Percentiles rank a stretch among this genome's conserved stretches.
These are phyloP conservation scores for Drechmeria coniospora DNA, from an alignment of 2,329 filamentous ascomycete genomes.

Conservation along the genomic window DNA sequence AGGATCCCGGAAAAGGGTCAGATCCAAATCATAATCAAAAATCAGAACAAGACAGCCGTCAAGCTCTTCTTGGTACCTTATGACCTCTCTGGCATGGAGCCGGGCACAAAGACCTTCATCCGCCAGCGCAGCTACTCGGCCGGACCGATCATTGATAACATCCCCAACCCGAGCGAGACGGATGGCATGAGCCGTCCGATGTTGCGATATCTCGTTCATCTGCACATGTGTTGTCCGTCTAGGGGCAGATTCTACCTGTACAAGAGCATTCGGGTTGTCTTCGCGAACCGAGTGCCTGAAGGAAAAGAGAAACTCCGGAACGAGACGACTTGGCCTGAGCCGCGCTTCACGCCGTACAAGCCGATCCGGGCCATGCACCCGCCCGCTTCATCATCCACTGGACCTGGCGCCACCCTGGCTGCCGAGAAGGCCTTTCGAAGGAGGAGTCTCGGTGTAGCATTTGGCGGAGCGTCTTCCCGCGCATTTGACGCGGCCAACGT, in stretches of 20 bases:
- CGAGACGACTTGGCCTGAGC: conserved; percentile 79
- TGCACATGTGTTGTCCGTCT: conserved; percentile 81
- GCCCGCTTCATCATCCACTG: conserved; percentile 18
- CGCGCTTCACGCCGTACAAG: conserved; percentile 74
- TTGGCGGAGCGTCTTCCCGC: conserved; percentile 14
- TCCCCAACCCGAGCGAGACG: conserved; percentile 16
- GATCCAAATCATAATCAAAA: conserved; percentile 93
- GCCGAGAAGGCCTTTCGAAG: conserved; percentile 44
- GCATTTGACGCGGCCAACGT: conserved; percentile 6
- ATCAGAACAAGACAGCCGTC: conserved; percentile 94
- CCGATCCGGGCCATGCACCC: conserved; percentile 39
- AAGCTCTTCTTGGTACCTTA: conserved; percentile 93
- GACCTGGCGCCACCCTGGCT: conserved; percentile 33
- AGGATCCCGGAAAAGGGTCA: conserved; percentile 89
- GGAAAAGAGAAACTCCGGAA: conserved; percentile 86
- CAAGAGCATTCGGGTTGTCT: conserved; percentile 84
- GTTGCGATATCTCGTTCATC: conserved; percentile 76
- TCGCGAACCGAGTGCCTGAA: conserved; percentile 90
- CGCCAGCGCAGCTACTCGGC: conserved; percentile 86
- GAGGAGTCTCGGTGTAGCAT: conserved; percentile 37
- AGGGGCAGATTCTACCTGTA: conserved; percentile 80
- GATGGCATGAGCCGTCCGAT: conserved; percentile 43
- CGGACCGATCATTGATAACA: conserved; percentile 64
- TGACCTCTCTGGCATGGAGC: conserved; percentile 80
- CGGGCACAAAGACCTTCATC: conserved; percentile 90